These are phyloP conservation scores for Lagerstroemia fauriei DNA, from an alignment of 441 rosid genomes.

Conservation along the genomic window DNA sequence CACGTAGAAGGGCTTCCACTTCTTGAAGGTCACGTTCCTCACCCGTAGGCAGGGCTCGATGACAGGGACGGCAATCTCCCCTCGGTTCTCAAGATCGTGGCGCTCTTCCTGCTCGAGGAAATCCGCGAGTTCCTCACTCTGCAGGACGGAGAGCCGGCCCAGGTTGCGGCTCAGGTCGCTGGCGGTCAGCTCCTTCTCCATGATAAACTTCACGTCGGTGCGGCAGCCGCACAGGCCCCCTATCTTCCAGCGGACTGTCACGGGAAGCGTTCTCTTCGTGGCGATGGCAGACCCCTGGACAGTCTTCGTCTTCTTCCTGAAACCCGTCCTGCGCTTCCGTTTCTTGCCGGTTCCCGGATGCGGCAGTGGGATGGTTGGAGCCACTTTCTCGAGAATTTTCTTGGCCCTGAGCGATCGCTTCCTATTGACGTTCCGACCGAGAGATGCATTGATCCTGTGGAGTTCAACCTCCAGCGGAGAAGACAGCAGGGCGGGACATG, in stretches of 20 bases:
- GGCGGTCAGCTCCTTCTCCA: background rate
- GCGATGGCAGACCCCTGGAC: background rate
- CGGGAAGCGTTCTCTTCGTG: background rate
- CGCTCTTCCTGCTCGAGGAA: background rate
- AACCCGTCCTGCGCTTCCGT: background rate
- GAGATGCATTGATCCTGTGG: background rate
- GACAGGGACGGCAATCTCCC: background rate
- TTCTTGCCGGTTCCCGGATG: background rate
- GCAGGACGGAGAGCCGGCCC: background rate
- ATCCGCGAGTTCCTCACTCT: background rate
- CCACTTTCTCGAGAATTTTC: too few species aligned
- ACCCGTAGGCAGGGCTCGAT: background rate
- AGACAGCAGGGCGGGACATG: background rate
- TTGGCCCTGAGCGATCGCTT: too few species aligned
- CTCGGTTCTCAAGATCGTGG: background rate
- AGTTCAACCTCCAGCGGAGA: background rate
- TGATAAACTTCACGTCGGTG: background rate
- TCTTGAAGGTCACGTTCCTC: background rate
- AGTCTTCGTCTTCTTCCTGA: background rate
- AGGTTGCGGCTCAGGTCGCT: background rate
- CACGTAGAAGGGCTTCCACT: background rate
- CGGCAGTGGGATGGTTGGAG: too few species aligned
- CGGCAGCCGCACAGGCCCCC: background rate
- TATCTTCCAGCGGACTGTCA: background rate
- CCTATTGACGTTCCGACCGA: background rate